Evolutionary conservation across 176 grass and related monocot species (phyloP), one percentile per base, ranked within the genome.

Genomic region (Avena atlantica): DNA sequence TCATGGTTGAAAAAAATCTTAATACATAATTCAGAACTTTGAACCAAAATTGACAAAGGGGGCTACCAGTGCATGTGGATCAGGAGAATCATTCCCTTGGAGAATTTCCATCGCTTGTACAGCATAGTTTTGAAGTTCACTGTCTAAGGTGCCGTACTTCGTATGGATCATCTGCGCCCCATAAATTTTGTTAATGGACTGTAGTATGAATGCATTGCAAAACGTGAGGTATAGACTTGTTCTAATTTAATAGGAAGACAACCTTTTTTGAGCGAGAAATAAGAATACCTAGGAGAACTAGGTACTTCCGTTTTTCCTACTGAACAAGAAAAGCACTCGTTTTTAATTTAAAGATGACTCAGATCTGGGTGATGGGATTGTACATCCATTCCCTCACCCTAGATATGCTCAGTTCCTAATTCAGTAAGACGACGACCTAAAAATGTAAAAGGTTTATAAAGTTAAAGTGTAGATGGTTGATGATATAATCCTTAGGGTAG

Each of bases 51-150:
- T 56, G 85, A 68, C 50, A 81, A 48, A 83, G 37, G 4, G 48
- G 47, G 51, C 11, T 97, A 98, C 96, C 92, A 98, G 76, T 17
- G 89, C 89, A 87, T 96, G 97, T 85, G 97, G 92, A 91, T 96
- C 93, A 9, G 84, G 80, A 88, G 66, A 88, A 88, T 61, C 88
- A 89, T 87, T 92, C 79, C 93, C 96, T 88, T 96, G 82, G 81
- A 98, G 93, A 88, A 96, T 94, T 78, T 94, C 97, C 85, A 96
- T 91, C 60, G 25, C 90, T 78, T 94, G 86, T 86, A 94, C 79
- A 15, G 92, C 90, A 84, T 92, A 93, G 31, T 91, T 96, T 88
- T 98, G 97, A 87, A 96, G 93, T 86, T 96, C 94, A 65, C 60
- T 91, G 44, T 96, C 91, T 83, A 84, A 68, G 64, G 88, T 78